Percentiles rank a stretch among this genome's conserved stretches.
Conservation (phyloP, 805 yeast species). For the Alloascoidea hylecoeti region DNA sequence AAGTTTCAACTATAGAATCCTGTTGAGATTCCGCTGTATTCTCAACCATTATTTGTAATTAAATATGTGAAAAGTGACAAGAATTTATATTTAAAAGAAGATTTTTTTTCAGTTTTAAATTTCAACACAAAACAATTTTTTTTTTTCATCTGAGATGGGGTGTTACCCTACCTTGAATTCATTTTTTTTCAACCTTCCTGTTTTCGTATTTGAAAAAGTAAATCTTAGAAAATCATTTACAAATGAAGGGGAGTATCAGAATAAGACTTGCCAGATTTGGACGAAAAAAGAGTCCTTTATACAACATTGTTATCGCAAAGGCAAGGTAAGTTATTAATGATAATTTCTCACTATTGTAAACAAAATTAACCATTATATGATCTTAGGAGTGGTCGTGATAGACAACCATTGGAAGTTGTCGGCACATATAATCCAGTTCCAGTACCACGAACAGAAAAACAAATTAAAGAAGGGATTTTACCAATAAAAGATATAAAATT, state of each 20-base stretch:
- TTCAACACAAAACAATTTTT: slow-evolving; percentile 3
- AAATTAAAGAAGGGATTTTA: slow-evolving; percentile 36
- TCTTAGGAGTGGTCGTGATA: slow-evolving; percentile 71
- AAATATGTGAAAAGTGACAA: too few species aligned
- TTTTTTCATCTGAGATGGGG: slow-evolving; percentile 3
- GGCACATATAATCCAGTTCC: slow-evolving; percentile 90
- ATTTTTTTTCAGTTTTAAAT: slow-evolving; percentile 5
- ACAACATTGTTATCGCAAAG: slow-evolving; percentile 84
- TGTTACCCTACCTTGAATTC: slow-evolving; percentile 1
- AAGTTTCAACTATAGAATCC: background rate
- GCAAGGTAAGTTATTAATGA: slow-evolving; percentile 19
- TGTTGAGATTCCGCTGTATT: too few species aligned
- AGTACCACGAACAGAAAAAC: slow-evolving; percentile 47
- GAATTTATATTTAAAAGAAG: too few species aligned
- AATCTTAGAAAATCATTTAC: too few species aligned
- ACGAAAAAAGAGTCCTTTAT: slow-evolving; percentile 72
- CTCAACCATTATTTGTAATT: too few species aligned
- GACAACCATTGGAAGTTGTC: slow-evolving; percentile 83
- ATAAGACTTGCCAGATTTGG: slow-evolving; percentile 92
- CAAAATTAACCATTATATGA: background rate
- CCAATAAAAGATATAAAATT: slow-evolving; percentile 70
- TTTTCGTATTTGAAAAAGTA: too few species aligned
- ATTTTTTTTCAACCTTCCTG: background rate
- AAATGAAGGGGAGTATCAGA: slow-evolving; percentile 63
- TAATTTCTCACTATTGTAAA: background rate